Evolutionary conservation across 2,329 filamentous ascomycete genomes (phyloP).

Genomic region (Chalaropsis ovoidea): DNA sequence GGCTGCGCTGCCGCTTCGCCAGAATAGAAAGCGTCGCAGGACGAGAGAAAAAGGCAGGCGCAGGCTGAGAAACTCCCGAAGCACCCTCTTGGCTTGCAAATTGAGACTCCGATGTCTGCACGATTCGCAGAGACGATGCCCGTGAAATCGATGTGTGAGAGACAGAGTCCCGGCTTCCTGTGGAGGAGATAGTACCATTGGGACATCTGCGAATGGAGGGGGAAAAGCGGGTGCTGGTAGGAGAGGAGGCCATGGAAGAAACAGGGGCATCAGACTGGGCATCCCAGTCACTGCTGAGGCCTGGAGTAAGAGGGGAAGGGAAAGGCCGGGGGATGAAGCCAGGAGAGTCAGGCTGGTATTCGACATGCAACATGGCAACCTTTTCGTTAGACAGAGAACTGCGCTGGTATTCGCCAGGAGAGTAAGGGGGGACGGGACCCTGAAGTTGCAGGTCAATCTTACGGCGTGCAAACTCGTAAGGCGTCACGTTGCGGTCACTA

Average conservation of each 20-base stretch:
- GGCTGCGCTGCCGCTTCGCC: conserved; percentile 7
- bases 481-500: conserved; percentile 35
- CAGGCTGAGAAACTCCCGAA: background rate
- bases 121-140: conserved; percentile 5
- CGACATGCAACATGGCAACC: conserved; percentile 25
- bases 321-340: conserved; percentile 26
- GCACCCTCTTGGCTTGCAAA: background rate
- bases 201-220: conserved; percentile 4
- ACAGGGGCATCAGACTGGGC: conserved; percentile 14
- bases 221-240: conserved; percentile 4
- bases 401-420: conserved; percentile 31
- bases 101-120: background rate
- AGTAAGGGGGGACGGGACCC: conserved; percentile 42
- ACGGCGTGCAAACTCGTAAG: conserved; percentile 43
- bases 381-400: conserved; percentile 16
- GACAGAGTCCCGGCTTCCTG: background rate
- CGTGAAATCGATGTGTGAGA: conserved; percentile 11
- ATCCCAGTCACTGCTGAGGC: conserved; percentile 12
- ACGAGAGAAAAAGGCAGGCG: conserved; percentile 5
- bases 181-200: conserved; percentile 9
- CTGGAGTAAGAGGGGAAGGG: conserved; percentile 16
- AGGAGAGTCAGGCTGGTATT: background rate
- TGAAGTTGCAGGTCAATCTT: conserved; percentile 45
- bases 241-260: conserved; percentile 20
- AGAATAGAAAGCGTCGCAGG: conserved; percentile 1